phyloP scores from a whole-genome alignment of 352 stramenopile genomes.

The Pythium vanterpoolii region DNA sequence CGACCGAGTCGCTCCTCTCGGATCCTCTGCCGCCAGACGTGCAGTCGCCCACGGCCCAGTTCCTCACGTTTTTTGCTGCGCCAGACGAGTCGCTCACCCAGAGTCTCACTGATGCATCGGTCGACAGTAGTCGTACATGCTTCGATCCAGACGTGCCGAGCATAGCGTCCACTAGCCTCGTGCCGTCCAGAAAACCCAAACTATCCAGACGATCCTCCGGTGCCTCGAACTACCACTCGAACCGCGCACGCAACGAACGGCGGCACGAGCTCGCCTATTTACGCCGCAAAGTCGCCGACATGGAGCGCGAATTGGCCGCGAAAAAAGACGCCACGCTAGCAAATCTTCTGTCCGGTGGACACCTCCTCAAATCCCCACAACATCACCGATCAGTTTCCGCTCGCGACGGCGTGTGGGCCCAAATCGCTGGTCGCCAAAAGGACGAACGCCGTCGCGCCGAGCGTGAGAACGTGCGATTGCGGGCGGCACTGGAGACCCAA shows the following conservation, averaged over 20 bases:
- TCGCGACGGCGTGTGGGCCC: slow-evolving; percentile 8
- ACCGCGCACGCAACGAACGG: slow-evolving; percentile 23
- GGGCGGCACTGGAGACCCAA: slow-evolving; percentile 40
- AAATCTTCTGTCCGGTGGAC: too few species aligned
- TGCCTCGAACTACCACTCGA: slow-evolving; percentile 28
- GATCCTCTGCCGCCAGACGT: not conserved
- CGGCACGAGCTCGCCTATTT: slow-evolving; percentile 22
- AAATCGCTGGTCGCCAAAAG: slow-evolving; percentile 14
- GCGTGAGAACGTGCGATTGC: slow-evolving; percentile 43
- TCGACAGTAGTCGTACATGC: not conserved
- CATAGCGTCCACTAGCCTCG: not conserved
- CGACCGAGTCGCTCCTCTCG: not conserved
- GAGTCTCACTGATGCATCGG: not conserved
- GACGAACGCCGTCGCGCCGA: slow-evolving; percentile 23
- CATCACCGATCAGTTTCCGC: not conserved
- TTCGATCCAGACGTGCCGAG: not conserved
- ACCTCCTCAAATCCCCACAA: too few species aligned
- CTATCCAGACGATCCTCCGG: not conserved
- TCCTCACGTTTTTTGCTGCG: slow-evolving; percentile 7
- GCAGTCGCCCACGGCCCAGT: slow-evolving; percentile 2
- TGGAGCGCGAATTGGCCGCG: slow-evolving; percentile 15
- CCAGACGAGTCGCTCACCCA: not conserved
- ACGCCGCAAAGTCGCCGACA: slow-evolving; percentile 11
- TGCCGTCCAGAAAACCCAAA: not conserved
- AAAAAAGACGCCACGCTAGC: not conserved